phyloP scores from a whole-genome alignment of 352 stramenopile genomes.

The Saprolegnia parasitica region DNA sequence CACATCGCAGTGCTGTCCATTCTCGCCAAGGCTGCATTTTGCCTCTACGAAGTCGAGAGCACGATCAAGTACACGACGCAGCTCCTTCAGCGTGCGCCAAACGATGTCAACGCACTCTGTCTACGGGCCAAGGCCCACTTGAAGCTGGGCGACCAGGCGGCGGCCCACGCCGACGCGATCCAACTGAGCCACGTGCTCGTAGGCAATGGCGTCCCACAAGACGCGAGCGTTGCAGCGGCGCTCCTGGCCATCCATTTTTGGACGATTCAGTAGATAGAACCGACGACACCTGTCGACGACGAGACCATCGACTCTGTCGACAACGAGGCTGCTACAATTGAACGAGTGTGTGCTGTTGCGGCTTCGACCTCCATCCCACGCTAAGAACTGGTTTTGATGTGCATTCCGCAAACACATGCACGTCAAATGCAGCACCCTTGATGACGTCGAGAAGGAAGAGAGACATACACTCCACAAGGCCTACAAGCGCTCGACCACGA shows the following conservation, averaged over 20 bases:
- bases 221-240: constrained; percentile 16
- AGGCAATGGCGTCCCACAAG: background rate
- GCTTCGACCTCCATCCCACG: no score
- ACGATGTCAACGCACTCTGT: constrained; percentile 23
- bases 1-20: background rate
- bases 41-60: background rate
- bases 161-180: constrained; percentile 3
- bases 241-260: constrained; percentile 20
- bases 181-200: constrained; percentile 5
- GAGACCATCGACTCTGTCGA: no score
- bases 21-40: constrained; percentile 11
- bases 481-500: no score
- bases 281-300: no score
- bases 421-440: no score
- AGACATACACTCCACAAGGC: no score
- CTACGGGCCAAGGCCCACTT: constrained; percentile 19
- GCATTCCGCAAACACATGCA: no score
- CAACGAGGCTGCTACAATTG: no score
- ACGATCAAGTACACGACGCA: constrained; percentile 25
- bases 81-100: constrained; percentile 4
- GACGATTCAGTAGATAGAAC: constrained; percentile 11
- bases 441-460: no score
- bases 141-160: background rate
- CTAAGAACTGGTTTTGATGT: no score
- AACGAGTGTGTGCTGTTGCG: no score